Evolutionary conservation across 768 basidiomycete genomes (phyloP), one percentile per base, ranked within the genome.

Genomic region (Xerocomellus chrysenteron): DNA sequence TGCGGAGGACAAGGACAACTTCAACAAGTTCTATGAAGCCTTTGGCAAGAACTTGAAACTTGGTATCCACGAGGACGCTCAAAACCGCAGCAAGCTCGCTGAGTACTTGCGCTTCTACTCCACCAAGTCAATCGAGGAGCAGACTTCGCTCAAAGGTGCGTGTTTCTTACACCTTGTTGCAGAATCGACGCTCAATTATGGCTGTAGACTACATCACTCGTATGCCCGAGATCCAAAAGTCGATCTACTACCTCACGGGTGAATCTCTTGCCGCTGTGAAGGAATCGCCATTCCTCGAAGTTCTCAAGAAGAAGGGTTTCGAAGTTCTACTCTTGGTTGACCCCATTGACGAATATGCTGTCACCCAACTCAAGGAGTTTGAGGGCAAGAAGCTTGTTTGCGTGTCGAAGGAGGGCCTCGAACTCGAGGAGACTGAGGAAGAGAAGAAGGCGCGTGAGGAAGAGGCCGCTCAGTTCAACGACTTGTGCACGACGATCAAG

Each of bases 41-140:
- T 98, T 99, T 76, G 92, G 93, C 79, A 93, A 96, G 90, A 99
- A 99, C 85, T 76, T 99, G 73, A 99, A 99, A 80, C 92, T 99
- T 60, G 96, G 96, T 85, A 90, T 99, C 67, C 96, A 98, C 81
- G 96, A 99, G 76, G 96, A 99, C 68, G 86, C 95, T 37, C 92
- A 96, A 80, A 97, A 99, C 84, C 92, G 96, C 65, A 88, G 88
- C 86, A 98, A 98, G 82, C 93, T 99, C 63, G 96, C 96, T 47
- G 96, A 98, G 77, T 98, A 92, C 88, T 81, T 99, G 66, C 91
- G 96, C 73, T 99, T 97, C 91, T 87, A 84, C 86, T 93, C 95
- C 37, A 99, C 96, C 72, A 98, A 94, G 81, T 81, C 93, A 2
- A 68, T 76, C 37, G 96, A 99, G 65, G 96, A 98, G 80, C 80